phyloP scores from a whole-genome alignment of 208 protist genomes.

The Herpetomonas tarakana region DNA sequence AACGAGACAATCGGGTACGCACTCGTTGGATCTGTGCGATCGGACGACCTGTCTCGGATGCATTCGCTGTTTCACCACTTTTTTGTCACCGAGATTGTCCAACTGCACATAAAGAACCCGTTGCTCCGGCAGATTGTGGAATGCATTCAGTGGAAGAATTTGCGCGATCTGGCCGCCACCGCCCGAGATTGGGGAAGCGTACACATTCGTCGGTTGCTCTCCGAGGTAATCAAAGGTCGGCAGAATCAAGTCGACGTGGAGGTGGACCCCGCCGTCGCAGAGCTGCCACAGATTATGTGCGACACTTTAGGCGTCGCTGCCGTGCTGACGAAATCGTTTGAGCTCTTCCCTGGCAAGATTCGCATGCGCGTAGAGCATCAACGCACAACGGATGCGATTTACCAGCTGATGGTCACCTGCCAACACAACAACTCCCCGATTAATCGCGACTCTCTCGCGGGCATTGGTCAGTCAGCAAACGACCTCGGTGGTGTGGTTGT shows the following conservation, averaged over 20 bases:
- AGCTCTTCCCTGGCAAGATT: conserved; percentile 52
- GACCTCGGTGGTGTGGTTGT: conserved; percentile 52
- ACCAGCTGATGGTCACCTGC: conserved; percentile 50
- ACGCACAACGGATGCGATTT: conserved; percentile 46
- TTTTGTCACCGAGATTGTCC: conserved; percentile 41
- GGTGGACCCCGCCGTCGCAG: conserved; percentile 47
- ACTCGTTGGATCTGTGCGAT: conserved; percentile 50
- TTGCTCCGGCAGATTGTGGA: conserved; percentile 47
- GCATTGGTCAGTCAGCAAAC: conserved; percentile 34
- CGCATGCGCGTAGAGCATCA: conserved; percentile 53
- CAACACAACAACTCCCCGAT: conserved; percentile 38
- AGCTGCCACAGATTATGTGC: conserved; percentile 47
- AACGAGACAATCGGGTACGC: conserved; percentile 41
- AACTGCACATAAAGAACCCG: conserved; percentile 30
- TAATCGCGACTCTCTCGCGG: conserved; percentile 23
- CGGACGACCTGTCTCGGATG: conserved; percentile 39
- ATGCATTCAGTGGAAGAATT: conserved; percentile 54
- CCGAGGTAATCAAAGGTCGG: conserved; percentile 47
- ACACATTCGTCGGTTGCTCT: conserved; percentile 43
- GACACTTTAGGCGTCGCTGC: conserved; percentile 36
- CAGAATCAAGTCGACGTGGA: conserved; percentile 42
- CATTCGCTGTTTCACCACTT: conserved; percentile 52
- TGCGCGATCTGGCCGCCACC: conserved; percentile 39
- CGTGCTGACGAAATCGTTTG: conserved; percentile 32
- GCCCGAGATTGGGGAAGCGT: conserved; percentile 43